Base-by-base conservation (phyloP, 768 basidiomycete species). In the Macrolepiota fuliginosa region DNA sequence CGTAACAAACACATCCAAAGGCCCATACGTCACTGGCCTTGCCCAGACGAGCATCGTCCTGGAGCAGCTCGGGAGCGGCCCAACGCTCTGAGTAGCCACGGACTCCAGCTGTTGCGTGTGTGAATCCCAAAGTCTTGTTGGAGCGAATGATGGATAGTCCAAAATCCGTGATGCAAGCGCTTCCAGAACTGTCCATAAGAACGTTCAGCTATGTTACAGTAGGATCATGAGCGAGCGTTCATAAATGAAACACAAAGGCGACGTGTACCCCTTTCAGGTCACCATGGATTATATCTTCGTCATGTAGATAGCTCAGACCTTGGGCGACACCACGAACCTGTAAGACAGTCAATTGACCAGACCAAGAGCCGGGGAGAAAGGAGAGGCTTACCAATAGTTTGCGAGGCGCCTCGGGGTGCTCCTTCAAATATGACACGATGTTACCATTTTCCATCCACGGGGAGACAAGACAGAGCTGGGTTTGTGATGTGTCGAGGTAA, bases 401-500 rank as follows among this genome's bases (percentile, higher is more conserved):
- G 11, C 42, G 42, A 46, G 55, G 40, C 6, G 46, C 7, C 9
- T 2, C 10, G 1, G 62, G 54, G 32, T 63, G 49, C 1, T 24
- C 2, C 17, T 51, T 25, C 35, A 65, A 27, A 29, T 57, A 65
- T 3, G 17, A 36, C 2, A 36, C 56, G 2, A 65, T 25, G 24
- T 63, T 58, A 9, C 65, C 63, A n/a, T 63, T 63, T 7, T 53
- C 40, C 62, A 63, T 65, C 65, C 65, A 65, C 7, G 65, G 65
- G 6, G 65, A 61, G 4, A 65, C 40, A n/a, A 65, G 58, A 35
- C 58, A 54, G 22, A 55, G 15, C 37, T 19, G 15, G 25, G 45
- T 32, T 2, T 17, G 24, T 36, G 22, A 2, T 13, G 35, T 47
- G 11, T 19, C 51, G 1, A 58, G 51, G 39, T 54, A 52, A 54